These are phyloP conservation scores for Fusarium sp. DNA, from an alignment of 2,329 filamentous ascomycete species.

Conservation along the genomic window DNA sequence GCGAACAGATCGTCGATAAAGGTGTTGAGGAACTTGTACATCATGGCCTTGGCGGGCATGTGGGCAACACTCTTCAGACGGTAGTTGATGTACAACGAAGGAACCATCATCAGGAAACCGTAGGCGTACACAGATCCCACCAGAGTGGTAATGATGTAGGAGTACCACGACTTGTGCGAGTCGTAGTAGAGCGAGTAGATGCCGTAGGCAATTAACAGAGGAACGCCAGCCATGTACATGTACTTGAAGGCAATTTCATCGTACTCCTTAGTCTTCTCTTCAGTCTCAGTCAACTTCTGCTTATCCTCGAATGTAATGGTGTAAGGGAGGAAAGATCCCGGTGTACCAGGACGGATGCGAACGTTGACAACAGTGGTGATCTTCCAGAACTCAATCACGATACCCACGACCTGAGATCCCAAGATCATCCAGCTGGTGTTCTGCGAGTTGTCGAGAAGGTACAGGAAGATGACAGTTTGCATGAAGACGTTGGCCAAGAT, in stretches of 20 bases:
- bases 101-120: constrained; percentile 99
- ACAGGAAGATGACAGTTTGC: constrained; percentile 95
- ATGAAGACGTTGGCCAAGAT: constrained; percentile 98
- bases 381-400: constrained; percentile 83
- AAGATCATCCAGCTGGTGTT: constrained; percentile 99
- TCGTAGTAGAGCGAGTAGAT: constrained; percentile 93
- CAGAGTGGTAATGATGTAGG: constrained; percentile 92
- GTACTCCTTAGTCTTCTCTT: constrained; percentile 98
- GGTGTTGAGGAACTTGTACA: constrained; percentile 97
- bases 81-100: constrained; percentile 98
- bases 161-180: constrained; percentile 97
- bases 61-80: constrained; percentile 94
- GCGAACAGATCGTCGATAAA: constrained; percentile 99
- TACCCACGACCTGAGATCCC: constrained; percentile 88
- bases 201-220: constrained; percentile 88
- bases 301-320: constrained; percentile 92
- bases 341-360: constrained; percentile 74
- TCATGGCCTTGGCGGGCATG: constrained; percentile 97
- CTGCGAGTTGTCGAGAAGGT: constrained; percentile 95
- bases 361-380: constrained; percentile 96
- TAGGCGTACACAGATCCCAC: constrained; percentile 98
- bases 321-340: constrained; percentile 81
- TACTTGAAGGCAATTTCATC: constrained; percentile 98
- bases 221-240: constrained; percentile 91
- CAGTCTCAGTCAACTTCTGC: constrained; percentile 92